Conservation (phyloP, 1,284 basidiomycete species). For the Laetiporus sulphureus region DNA sequence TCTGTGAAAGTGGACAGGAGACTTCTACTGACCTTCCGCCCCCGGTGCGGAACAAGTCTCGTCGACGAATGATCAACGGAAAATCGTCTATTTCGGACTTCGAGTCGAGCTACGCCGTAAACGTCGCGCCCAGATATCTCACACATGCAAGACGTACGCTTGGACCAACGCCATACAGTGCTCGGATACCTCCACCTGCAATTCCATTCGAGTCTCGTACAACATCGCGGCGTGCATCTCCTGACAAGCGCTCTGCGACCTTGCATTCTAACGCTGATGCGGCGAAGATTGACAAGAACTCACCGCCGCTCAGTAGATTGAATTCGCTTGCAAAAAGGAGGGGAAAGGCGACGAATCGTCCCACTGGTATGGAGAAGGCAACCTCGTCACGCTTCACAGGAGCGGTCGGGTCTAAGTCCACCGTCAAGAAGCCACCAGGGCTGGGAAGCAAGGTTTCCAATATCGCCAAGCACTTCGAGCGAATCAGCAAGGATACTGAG, state of each 20-base stretch:
- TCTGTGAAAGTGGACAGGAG: conserved; percentile 72
- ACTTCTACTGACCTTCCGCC: conserved; percentile 34
- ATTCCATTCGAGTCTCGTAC: conserved; percentile 47
- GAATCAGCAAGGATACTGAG: conserved; percentile 62
- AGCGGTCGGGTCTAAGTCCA: conserved; percentile 35
- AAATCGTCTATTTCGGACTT: conserved; percentile 76
- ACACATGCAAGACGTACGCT: conserved; percentile 42
- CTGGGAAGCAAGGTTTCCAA: conserved; percentile 63
- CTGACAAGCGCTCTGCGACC: conserved; percentile 52
- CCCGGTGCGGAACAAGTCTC: conserved; percentile 39
- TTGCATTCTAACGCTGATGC: conserved; percentile 28
- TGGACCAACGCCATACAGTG: conserved; percentile 26
- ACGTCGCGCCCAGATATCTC: conserved; percentile 68
- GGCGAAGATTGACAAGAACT: conserved; percentile 35
- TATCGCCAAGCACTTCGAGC: conserved; percentile 74
- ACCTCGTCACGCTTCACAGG: conserved; percentile 37
- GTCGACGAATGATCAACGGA: conserved; percentile 37
- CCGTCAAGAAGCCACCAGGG: conserved; percentile 44
- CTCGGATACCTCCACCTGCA: conserved; percentile 45
- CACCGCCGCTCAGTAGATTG: conserved; percentile 30
- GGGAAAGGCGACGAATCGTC: conserved; percentile 35
- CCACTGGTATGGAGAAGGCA: conserved; percentile 39
- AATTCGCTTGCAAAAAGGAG: conserved; percentile 26
- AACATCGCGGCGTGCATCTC: conserved; percentile 61
- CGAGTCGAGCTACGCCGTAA: conserved; percentile 85